Base-by-base conservation (phyloP, 2,329 filamentous ascomycete genomes). In the Pseudogymnoascus destructans region DNA sequence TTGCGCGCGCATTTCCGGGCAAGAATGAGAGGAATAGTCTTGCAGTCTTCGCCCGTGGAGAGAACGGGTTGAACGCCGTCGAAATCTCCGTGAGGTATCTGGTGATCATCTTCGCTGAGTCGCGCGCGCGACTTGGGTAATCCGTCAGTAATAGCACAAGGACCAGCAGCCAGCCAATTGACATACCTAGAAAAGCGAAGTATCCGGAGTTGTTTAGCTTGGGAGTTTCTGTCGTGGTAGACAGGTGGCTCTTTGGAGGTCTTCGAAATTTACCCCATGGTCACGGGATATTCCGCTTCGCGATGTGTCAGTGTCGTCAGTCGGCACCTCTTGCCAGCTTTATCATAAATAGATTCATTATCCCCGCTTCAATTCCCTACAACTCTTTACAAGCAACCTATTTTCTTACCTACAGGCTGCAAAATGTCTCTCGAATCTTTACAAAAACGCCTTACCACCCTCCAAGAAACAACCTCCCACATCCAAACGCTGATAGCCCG, bases 11-110 rank as follows among this genome's bases (percentile, higher is more conserved):
- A 67, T 85, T 83, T 40, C 90, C 81, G 8, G 92, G 89, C 30
- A 98, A 82, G 63, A 87, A 79, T 30, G 88, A 86, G 64, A 97
- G 87, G 73, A 97, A 93, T 57, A 95, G 79, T 42, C 93, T 85
- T 36, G 89, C 91, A 21, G 91, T 86, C 69, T 89, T 90, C 62
- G 89, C 84, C 70, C 80, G 78, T 21, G 79, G 74, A 25, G 84
- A 86, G 80, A 97, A 97, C 36, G 93, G 92, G 74, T 95, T 95
- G 82, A 97, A 96, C 70, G 82, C 83, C 64, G 89, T 86, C 67
- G 80, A 83, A 67, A 97, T 84, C 70, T 89, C 82, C 71, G 90
- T 92, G 71, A 95, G 81, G 76, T 89, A 93, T 70, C 85, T 84
- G 60, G 87, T 92, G 61, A 93, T 88, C 89, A 93, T 93, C 57